These are phyloP conservation scores for Hevea brasiliensis DNA, from an alignment of 345 rosid species.

Conservation along the genomic window DNA sequence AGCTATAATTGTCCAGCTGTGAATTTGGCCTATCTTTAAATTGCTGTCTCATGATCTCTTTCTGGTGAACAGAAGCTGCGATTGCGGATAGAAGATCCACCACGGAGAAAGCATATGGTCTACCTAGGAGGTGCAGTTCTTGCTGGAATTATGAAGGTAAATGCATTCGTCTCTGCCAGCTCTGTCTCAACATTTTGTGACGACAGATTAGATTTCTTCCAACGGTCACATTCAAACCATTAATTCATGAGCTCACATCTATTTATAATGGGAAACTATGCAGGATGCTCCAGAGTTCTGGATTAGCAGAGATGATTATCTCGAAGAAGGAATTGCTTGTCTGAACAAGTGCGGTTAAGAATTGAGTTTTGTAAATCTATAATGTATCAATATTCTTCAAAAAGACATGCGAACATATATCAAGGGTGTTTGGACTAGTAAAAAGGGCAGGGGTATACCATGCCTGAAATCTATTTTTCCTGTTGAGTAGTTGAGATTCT, in stretches of 20 bases:
- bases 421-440: neutral
- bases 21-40: neutral
- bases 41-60: slow-evolving; percentile 10
- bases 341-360: slow-evolving; percentile 73
- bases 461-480: no score
- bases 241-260: slow-evolving; percentile 7
- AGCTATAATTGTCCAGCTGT: neutral
- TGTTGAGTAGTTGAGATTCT: no score
- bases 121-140: slow-evolving; percentile 98
- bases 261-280: slow-evolving; percentile 12
- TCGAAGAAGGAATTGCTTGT: slow-evolving; percentile 84
- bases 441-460: neutral
- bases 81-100: slow-evolving; percentile 91
- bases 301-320: slow-evolving; percentile 88
- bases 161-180: slow-evolving; percentile 11
- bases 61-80: slow-evolving; percentile 63
- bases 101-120: slow-evolving; percentile 97
- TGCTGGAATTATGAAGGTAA: slow-evolving; percentile 98
- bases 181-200: neutral
- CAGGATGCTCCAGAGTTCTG: slow-evolving; percentile 98
- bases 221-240: neutral
- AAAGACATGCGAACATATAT: neutral
- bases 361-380: slow-evolving; percentile 10
- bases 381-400: neutral
- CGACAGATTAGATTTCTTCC: neutral